Base-by-base conservation (phyloP, 805 yeast species). In the Candida xyloterini region DNA sequence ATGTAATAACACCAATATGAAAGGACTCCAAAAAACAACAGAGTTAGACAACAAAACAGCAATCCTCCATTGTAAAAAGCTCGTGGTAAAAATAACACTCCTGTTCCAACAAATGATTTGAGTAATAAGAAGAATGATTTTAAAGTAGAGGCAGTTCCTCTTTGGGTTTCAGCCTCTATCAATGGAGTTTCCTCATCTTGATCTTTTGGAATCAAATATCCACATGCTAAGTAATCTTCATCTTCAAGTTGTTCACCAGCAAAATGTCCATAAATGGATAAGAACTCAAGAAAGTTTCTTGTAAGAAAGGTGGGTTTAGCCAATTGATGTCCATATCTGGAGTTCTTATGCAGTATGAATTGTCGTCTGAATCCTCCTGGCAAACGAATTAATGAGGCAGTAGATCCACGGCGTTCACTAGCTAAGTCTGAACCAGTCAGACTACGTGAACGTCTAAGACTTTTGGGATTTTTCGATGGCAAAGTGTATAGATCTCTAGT, bases 361-460 rank as follows among this genome's bases (percentile, higher is more conserved):
- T 82, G 86, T 51, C 95, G 68, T 59, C 95, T 70, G 59, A 85
- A 85, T 0, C 93, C 95, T 37, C 93, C 93, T 0, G 95, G 95
- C 9, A 84, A 81, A 47, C 83, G 78, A 30, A 85, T 58, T 1
- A 79, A 78, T 39, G 85, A 75, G 0, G 90, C 91, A 10, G 71
- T 65, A 0, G 88, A 79, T 10, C 77, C 78, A 34, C 85, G 65
- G 51, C 89, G 67, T 18, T 59, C 68, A 16, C 56, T 45, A 4
- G 49, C 37, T 1, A 52, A 29, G 28, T 58, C 60, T n/a, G 51
- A 42, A 1, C 59, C 59, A 5, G 62, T 51, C 26, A 55, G 42
- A 35, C 66, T 57, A 35, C 52, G 52, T 1, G 66, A 51, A 21
- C 63, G 46, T 35, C 53, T 50, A 13, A 54, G 14, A 5, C 47